Evolutionary conservation across 2,329 filamentous ascomycete species (phyloP).

Genomic region (Diaporthe sp.): DNA sequence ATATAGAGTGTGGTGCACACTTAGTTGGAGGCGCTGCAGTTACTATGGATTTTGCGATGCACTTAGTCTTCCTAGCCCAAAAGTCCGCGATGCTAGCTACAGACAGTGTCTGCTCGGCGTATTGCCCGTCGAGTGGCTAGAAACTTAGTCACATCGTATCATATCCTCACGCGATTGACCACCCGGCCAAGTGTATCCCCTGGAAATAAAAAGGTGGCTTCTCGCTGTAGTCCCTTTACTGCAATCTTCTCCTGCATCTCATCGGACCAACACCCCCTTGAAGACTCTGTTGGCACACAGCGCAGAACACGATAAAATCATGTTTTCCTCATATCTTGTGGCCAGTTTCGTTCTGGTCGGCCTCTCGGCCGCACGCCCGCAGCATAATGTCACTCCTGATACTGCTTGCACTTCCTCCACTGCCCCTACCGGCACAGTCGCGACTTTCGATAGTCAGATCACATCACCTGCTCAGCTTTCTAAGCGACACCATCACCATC

Average conservation of each 20-base stretch:
- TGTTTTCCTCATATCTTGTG: neutral
- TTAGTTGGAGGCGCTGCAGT: neutral
- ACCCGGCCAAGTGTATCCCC: rapidly evolving
- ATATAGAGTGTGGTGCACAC: neutral
- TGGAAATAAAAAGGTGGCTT: neutral
- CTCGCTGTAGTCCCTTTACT: neutral
- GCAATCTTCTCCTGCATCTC: neutral
- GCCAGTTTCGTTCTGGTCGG: neutral
- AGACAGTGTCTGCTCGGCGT: neutral
- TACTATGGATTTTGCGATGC: neutral
- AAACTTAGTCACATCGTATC: neutral
- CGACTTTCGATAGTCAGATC: neutral
- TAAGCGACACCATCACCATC: neutral
- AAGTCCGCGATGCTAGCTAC: neutral
- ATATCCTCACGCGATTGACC: neutral
- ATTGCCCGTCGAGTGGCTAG: neutral
- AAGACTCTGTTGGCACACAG: neutral
- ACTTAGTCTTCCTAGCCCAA: neutral
- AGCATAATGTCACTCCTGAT: neutral
- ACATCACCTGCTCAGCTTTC: neutral
- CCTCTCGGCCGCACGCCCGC: neutral
- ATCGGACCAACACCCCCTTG: neutral
- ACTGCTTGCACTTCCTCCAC: neutral
- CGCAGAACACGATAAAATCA: neutral
- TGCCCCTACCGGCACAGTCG: neutral